A percentile compares a stretch with the other conserved stretches of the same genome.
Evolutionary conservation across 257 asterid species (phyloP).

Genomic region (Cinchona pubescens): DNA sequence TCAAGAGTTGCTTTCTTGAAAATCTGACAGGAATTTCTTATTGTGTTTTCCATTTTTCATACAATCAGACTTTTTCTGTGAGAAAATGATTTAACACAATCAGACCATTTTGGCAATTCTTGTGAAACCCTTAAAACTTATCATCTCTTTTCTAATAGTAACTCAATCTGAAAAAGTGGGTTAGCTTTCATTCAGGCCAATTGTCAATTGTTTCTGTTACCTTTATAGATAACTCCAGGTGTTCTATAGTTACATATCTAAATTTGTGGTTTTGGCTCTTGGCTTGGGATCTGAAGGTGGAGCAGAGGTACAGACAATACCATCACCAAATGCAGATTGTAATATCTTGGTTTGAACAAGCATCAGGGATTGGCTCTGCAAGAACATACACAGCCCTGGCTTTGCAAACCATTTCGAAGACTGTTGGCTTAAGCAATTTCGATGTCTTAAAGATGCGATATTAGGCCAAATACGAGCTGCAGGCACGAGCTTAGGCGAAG

Average conservation of each 20-base stretch:
- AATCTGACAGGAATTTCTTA: background rate
- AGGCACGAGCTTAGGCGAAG: conserved; percentile 80
- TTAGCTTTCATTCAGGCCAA: background rate
- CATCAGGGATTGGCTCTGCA: conserved; percentile 79
- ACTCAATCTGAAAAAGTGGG: background rate
- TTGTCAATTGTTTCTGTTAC: background rate
- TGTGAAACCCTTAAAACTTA: background rate
- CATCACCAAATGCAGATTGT: conserved; percentile 93
- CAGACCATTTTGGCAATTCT: background rate
- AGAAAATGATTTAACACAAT: too few species aligned
- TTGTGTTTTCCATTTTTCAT: background rate
- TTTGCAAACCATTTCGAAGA: conserved; percentile 82
- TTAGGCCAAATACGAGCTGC: conserved; percentile 66
- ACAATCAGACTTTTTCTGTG: background rate
- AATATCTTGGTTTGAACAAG: conserved; percentile 88
- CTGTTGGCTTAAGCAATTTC: too few species aligned
- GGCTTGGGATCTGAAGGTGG: conserved; percentile 50
- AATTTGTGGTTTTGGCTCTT: background rate
- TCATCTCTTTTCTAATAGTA: background rate
- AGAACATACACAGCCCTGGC: conserved; percentile 89
- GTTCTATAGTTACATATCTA: background rate
- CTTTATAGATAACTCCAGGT: background rate
- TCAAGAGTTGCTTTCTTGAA: conserved; percentile 23
- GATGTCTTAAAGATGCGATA: conserved; percentile 90
- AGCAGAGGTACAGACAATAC: conserved; percentile 90